Evolutionary conservation across 352 stramenopile genomes (phyloP).

Genomic region (Phytopythium chamaehyphon): DNA sequence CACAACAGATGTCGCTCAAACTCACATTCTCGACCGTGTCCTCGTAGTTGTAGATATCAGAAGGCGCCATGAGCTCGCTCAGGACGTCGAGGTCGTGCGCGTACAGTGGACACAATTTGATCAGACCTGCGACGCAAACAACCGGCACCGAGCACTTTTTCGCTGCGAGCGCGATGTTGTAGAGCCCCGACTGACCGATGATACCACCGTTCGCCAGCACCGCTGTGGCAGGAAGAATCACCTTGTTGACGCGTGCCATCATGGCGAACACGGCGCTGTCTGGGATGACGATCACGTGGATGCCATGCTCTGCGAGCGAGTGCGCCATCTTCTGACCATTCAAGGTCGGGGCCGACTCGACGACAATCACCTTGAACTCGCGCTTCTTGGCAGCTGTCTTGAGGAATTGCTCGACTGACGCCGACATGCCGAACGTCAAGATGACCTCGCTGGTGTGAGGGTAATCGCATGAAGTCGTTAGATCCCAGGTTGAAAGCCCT

Average conservation of each 20-base stretch:
- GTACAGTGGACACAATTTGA: conserved; percentile 98
- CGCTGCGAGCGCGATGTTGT: conserved; percentile 95
- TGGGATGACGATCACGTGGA: conserved; percentile 95
- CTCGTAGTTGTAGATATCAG: conserved; percentile 88
- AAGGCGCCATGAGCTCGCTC: conserved; percentile 88
- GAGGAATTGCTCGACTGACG: conserved; percentile 90
- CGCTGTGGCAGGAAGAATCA: conserved; percentile 93
- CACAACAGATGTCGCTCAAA: conserved; percentile 18
- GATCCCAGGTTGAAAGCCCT: not conserved
- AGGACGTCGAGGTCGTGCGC: conserved; percentile 97
- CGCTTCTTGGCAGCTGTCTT: conserved; percentile 89
- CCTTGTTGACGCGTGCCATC: conserved; percentile 98
- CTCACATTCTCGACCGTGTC: conserved; percentile 82
- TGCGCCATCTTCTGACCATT: conserved; percentile 90
- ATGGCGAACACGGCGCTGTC: conserved; percentile 97
- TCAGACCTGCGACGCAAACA: conserved; percentile 95
- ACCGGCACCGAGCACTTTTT: conserved; percentile 96
- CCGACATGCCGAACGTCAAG: conserved; percentile 92
- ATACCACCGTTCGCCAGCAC: conserved; percentile 97
- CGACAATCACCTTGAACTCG: conserved; percentile 95
- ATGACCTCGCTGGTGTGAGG: conserved; percentile 86
- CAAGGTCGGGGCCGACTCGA: conserved; percentile 91
- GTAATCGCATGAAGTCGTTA: not conserved
- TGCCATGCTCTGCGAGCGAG: conserved; percentile 84
- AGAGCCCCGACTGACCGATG: conserved; percentile 92